Percentiles rank a stretch among this genome's conserved stretches.
phyloP scores from a whole-genome alignment of 75 land plant genomes.

The Gnetum montanum region DNA sequence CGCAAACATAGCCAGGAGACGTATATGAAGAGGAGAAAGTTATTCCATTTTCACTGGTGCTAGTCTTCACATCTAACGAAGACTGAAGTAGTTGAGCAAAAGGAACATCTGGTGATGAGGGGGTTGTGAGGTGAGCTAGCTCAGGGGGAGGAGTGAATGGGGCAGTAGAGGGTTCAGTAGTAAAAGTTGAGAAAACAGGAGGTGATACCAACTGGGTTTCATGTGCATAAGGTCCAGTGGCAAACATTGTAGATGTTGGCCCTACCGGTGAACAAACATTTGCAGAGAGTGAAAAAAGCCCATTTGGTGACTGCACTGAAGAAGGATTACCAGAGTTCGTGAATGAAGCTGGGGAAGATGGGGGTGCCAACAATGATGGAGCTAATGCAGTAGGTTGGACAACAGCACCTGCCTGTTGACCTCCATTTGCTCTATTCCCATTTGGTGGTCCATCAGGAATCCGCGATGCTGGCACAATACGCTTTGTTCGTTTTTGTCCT shows the following conservation, averaged over 20 bases:
- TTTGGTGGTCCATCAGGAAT: constrained; percentile 41
- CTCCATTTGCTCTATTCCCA: constrained; percentile 40
- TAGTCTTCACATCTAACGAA: constrained; percentile 38
- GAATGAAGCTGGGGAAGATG: constrained; percentile 86
- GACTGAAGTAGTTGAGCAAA: constrained; percentile 85
- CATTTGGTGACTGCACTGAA: constrained; percentile 71
- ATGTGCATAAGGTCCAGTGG: constrained; percentile 89
- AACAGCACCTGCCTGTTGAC: constrained; percentile 35
- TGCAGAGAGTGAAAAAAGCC: constrained; percentile 51
- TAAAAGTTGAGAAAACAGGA: constrained; percentile 88
- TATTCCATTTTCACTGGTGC: constrained; percentile 25
- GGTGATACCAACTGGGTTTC: constrained; percentile 86
- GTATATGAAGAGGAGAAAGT: constrained; percentile 21
- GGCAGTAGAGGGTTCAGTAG: constrained; percentile 98
- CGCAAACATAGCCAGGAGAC: constrained; percentile 41
- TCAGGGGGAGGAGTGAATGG: constrained; percentile 99
- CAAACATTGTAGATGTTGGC: constrained; percentile 72
- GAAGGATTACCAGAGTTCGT: constrained; percentile 70
- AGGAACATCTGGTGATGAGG: constrained; percentile 99
- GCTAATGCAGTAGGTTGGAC: constrained; percentile 32
- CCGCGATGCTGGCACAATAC: constrained; percentile 74
- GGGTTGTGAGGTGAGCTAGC: constrained; percentile 88
- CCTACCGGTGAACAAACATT: constrained; percentile 73
- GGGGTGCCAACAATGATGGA: constrained; percentile 60
- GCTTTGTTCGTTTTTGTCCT: constrained; percentile 58